Evolutionary conservation across 2,329 filamentous ascomycete species (phyloP).

Genomic region (Purpureocillium lavendulum): DNA sequence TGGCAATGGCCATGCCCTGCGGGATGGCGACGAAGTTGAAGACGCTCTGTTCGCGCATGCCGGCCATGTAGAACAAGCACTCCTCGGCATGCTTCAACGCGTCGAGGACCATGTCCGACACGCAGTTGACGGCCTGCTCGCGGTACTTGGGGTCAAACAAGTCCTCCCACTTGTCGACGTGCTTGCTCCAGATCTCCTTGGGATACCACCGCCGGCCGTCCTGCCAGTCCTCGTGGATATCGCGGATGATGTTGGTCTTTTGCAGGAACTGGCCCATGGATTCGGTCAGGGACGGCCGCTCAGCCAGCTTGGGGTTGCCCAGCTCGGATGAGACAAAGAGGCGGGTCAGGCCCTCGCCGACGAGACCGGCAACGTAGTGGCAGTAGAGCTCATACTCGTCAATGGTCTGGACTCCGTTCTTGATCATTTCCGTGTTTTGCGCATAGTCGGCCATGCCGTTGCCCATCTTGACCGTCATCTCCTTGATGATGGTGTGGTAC

Average conservation of each 20-base stretch:
- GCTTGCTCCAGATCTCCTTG: constrained; percentile 92
- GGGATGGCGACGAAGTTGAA: constrained; percentile 99
- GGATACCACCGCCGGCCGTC: constrained; percentile 92
- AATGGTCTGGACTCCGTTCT: constrained; percentile 72
- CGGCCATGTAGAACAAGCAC: constrained; percentile 96
- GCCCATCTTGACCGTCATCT: constrained; percentile 91
- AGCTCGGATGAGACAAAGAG: constrained; percentile 83
- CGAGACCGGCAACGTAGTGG: constrained; percentile 97
- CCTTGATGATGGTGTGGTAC: constrained; percentile 81
- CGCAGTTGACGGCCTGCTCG: constrained; percentile 71
- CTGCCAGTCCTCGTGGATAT: constrained; percentile 81
- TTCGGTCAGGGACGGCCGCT: constrained; percentile 74
- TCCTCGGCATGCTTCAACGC: constrained; percentile 82
- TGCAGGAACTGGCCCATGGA: constrained; percentile 97
- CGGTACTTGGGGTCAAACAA: constrained; percentile 76
- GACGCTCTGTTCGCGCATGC: constrained; percentile 87
- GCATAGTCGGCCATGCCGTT: constrained; percentile 98
- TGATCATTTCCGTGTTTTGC: constrained; percentile 71
- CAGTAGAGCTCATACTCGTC: constrained; percentile 95
- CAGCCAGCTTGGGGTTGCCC: constrained; percentile 75
- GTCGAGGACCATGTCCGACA: constrained; percentile 90
- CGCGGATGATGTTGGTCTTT: constrained; percentile 98
- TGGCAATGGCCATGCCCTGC: constrained; percentile 95
- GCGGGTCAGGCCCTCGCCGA: constrained; percentile 85
- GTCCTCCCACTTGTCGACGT: constrained; percentile 83